Conservation (phyloP, 2,329 filamentous ascomycete genomes). For the Botrytis hyacinthi region DNA sequence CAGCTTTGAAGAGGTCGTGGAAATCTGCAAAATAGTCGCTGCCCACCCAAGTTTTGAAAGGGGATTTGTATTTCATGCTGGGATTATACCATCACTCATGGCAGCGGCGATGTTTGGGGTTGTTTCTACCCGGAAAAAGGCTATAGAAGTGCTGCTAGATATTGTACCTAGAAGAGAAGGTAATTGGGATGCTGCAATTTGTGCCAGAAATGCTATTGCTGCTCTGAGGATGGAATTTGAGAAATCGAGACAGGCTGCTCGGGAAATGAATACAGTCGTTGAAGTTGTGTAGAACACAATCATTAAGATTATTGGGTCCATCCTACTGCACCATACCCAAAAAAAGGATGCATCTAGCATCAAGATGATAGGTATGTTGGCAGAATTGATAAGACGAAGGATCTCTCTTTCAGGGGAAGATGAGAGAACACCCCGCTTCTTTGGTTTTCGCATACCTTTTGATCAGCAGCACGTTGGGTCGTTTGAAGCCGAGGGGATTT, state of each 20-base stretch:
- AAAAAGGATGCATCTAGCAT: background rate
- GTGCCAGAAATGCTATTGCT: conserved; percentile 9
- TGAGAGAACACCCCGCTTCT: no score
- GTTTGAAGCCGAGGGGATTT: background rate
- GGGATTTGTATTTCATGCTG: conserved; percentile 15
- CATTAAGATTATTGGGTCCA: background rate
- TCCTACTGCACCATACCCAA: background rate
- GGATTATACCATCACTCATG: background rate
- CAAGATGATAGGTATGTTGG: background rate
- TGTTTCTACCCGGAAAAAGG: background rate
- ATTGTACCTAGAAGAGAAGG: conserved; percentile 20
- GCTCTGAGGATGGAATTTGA: background rate
- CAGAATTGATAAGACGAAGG: background rate
- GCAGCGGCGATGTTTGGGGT: conserved; percentile 4
- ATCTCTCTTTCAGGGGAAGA: background rate
- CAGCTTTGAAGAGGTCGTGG: conserved; percentile 5
- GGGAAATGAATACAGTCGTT: background rate
- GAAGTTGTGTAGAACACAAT: background rate
- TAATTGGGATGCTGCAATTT: conserved; percentile 9
- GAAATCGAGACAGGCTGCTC: background rate
- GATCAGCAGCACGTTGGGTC: background rate
- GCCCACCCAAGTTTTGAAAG: conserved; percentile 3
- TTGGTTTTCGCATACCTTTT: no score
- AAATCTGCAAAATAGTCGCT: background rate
- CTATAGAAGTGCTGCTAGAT: conserved; percentile 1